A percentile compares a stretch with the other conserved stretches of the same genome.
Conservation (phyloP, 2,329 filamentous ascomycete genomes). For the Penicillium sp. region DNA sequence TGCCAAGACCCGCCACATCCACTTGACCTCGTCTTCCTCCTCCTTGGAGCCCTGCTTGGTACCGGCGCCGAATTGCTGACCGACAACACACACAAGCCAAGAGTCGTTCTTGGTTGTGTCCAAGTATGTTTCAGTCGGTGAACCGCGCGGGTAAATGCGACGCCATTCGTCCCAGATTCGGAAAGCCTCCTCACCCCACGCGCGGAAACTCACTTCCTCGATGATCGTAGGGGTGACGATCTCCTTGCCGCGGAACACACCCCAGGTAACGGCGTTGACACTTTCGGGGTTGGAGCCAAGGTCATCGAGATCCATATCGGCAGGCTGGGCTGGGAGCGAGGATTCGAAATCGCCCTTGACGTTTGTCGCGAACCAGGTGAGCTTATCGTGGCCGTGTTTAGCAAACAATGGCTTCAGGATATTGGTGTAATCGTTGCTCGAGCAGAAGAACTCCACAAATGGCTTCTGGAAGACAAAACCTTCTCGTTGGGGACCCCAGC, state of each 20-base stretch:
- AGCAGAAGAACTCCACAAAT: conserved; percentile 93
- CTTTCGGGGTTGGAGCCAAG: conserved; percentile 37
- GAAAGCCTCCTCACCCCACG: conserved; percentile 93
- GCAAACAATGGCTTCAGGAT: conserved; percentile 56
- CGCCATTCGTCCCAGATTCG: conserved; percentile 93
- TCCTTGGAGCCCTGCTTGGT: conserved; percentile 32
- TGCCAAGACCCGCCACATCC: conserved; percentile 34
- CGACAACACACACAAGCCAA: conserved; percentile 71
- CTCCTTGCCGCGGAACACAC: conserved; percentile 88
- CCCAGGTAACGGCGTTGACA: conserved; percentile 95
- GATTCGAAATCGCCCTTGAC: conserved; percentile 67
- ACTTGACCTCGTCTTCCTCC: conserved; percentile 33
- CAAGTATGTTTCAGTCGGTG: conserved; percentile 62
- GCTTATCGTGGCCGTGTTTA: conserved; percentile 52
- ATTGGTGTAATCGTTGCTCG: conserved; percentile 59
- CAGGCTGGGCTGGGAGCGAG: conserved; percentile 33
- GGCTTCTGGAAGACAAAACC: conserved; percentile 98
- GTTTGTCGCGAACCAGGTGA: conserved; percentile 85
- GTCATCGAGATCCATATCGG: conserved; percentile 28
- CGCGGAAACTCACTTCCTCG: conserved; percentile 83
- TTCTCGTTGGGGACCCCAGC: conserved; percentile 76
- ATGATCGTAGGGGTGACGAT: conserved; percentile 95
- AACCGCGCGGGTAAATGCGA: conserved; percentile 69
- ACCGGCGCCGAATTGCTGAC: conserved; percentile 40
- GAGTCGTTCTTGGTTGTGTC: conserved; percentile 58